Percentiles rank a stretch among this genome's conserved stretches.
phyloP scores from a whole-genome alignment of 2,329 filamentous ascomycete species.

The Didymella pinodella region DNA sequence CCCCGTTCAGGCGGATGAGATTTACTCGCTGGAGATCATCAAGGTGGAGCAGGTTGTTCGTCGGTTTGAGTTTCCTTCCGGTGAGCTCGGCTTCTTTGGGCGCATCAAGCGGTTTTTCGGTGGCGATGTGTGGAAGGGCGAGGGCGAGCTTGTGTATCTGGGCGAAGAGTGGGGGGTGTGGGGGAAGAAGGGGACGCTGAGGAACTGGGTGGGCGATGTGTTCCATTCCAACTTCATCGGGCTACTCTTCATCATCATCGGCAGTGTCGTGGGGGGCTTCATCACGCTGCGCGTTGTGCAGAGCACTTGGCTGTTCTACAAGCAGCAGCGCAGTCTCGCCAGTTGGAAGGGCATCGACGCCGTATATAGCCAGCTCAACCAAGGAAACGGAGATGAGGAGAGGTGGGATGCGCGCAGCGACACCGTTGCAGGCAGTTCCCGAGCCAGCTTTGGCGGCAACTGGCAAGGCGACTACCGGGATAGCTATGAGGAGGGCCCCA shows the following conservation, averaged over 20 bases:
- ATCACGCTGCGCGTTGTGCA: constrained; percentile 31
- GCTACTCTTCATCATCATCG: constrained; percentile 33
- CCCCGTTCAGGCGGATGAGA: constrained; percentile 22
- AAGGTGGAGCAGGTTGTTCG: constrained; percentile 36
- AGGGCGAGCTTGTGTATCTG: constrained; percentile 41
- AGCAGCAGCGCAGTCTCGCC: constrained; percentile 40
- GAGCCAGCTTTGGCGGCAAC: neutral
- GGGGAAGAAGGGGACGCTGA: constrained; percentile 43
- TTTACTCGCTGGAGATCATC: constrained; percentile 37
- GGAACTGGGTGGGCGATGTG: constrained; percentile 36
- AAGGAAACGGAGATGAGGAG: constrained; percentile 35
- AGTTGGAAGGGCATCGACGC: constrained; percentile 47
- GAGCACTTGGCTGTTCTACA: constrained; percentile 30
- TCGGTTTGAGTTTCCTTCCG: constrained; percentile 31
- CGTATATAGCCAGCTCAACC: constrained; percentile 42
- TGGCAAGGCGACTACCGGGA: constrained; percentile 33
- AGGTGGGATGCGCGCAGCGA: neutral
- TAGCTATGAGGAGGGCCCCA: constrained; percentile 31
- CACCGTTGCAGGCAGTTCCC: neutral
- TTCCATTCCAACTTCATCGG: constrained; percentile 38
- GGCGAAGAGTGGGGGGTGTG: constrained; percentile 42
- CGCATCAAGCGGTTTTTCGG: constrained; percentile 40
- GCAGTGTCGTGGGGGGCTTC: constrained; percentile 27
- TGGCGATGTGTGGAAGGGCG: constrained; percentile 33
- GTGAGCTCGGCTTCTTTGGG: constrained; percentile 26